phyloP scores from a whole-genome alignment of 371 early-diverging fungal species.

The Lichtheimia corymbifera region DNA sequence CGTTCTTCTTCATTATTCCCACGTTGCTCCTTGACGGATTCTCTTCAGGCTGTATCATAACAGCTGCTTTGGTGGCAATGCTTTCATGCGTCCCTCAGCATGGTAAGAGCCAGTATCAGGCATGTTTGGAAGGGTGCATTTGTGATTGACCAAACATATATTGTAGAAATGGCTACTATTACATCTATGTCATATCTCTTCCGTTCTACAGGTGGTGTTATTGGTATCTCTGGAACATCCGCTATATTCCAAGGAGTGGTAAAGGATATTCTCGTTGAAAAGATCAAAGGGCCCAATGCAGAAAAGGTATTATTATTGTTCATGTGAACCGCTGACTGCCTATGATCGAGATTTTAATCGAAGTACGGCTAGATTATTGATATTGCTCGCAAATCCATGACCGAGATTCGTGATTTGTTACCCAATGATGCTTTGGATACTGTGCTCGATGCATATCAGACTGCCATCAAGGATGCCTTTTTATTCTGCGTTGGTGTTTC shows the following conservation, averaged over 20 bases:
- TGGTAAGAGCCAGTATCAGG: slow-evolving; percentile 21
- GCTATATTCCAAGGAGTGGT: slow-evolving; percentile 45
- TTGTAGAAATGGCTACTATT: slow-evolving; percentile 51
- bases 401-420: slow-evolving; percentile 35
- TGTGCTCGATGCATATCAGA: slow-evolving; percentile 42
- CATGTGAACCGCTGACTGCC: too few relatives aligned
- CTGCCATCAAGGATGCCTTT: slow-evolving; percentile 39
- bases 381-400: slow-evolving; percentile 48
- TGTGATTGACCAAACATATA: too few relatives aligned
- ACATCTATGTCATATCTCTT: slow-evolving; percentile 51
- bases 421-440: slow-evolving; percentile 35
- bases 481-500: slow-evolving; percentile 30
- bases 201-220: slow-evolving; percentile 44
- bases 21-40: slow-evolving; percentile 44
- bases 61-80: slow-evolving; percentile 50
- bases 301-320: slow-evolving; percentile 14
- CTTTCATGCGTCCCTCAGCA: slow-evolving; percentile 43
- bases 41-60: slow-evolving; percentile 42
- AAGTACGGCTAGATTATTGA: slow-evolving; percentile 32
- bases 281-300: slow-evolving; percentile 33
- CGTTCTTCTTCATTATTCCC: slow-evolving; percentile 21
- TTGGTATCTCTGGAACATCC: slow-evolving; percentile 41
- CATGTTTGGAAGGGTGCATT: too few relatives aligned
- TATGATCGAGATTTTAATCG: too few relatives aligned
- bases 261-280: slow-evolving; percentile 26